phyloP scores from a whole-genome alignment of 495 filamentous ascomycete species.

The Penicillium atrosanguineum region DNA sequence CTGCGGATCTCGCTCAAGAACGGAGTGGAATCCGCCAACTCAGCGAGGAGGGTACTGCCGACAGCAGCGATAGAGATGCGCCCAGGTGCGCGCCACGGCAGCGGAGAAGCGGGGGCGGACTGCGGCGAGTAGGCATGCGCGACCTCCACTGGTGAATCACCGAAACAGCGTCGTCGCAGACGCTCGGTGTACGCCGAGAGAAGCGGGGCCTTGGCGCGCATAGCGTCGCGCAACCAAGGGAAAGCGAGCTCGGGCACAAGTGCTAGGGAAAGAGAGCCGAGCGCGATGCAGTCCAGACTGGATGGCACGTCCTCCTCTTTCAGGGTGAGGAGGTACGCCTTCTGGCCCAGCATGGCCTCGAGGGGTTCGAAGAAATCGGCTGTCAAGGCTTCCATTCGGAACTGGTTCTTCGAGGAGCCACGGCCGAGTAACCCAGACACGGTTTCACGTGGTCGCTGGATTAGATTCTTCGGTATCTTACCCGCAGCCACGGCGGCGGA shows the following conservation, averaged over 20 bases:
- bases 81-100: conserved; percentile 40
- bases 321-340: conserved; percentile 50
- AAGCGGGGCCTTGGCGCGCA: conserved; percentile 54
- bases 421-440: conserved; percentile 40
- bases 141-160: conserved; percentile 24
- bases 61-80: conserved; percentile 34
- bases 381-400: conserved; percentile 68
- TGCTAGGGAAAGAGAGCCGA: conserved; percentile 75
- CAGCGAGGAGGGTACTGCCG: conserved; percentile 36
- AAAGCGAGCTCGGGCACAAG: conserved; percentile 67
- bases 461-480: conserved; percentile 43
- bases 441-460: conserved; percentile 39
- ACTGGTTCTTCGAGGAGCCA: conserved; percentile 46
- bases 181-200: conserved; percentile 55
- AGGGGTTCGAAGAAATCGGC: conserved; percentile 68
- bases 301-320: conserved; percentile 39
- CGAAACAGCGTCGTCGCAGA: conserved; percentile 42
- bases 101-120: conserved; percentile 12
- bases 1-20: conserved; percentile 38
- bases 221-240: conserved; percentile 64
- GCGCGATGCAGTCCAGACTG: conserved; percentile 73
- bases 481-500: conserved; percentile 41
- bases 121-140: conserved; percentile 25
- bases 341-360: conserved; percentile 57
- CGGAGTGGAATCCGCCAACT: conserved; percentile 41